Conservation (phyloP, 495 filamentous ascomycete species). For the Glonium stellatum region DNA sequence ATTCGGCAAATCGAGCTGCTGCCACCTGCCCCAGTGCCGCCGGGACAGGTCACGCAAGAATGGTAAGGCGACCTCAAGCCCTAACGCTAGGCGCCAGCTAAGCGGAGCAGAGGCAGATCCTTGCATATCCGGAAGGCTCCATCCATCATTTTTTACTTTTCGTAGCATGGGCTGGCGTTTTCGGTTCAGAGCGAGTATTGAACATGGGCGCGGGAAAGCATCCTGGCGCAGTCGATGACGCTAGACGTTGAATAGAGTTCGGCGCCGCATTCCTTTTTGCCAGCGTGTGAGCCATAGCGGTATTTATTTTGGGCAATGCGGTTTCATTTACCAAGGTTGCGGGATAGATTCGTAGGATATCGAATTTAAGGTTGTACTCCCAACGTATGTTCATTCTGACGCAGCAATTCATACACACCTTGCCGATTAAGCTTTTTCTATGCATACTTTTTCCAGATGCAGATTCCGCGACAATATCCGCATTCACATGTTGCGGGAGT, state of each 20-base stretch:
- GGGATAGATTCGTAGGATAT: not conserved
- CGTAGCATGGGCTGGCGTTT: not conserved
- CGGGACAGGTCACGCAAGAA: not conserved
- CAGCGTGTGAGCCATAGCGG: not conserved
- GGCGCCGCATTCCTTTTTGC: not conserved
- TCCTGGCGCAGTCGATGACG: not conserved
- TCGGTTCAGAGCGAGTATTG: not conserved
- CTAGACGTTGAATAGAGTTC: not conserved
- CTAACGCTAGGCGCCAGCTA: not conserved
- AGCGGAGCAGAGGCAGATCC: not conserved
- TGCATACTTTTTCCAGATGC: too few species aligned
- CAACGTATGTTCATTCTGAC: not conserved
- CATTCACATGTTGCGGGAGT: too few species aligned
- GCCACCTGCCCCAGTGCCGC: conserved; percentile 41
- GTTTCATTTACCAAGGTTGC: not conserved
- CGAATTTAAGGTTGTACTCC: not conserved
- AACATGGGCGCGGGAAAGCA: not conserved
- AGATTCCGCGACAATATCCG: too few species aligned
- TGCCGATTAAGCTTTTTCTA: too few species aligned
- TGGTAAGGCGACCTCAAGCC: not conserved
- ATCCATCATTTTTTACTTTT: not conserved
- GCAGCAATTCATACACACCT: not conserved
- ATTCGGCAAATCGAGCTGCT: conserved; percentile 87
- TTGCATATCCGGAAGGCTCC: not conserved
- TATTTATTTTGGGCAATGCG: not conserved